Evolutionary conservation across 2,329 filamentous ascomycete genomes (phyloP).

Genomic region (Fusarium domesticum): DNA sequence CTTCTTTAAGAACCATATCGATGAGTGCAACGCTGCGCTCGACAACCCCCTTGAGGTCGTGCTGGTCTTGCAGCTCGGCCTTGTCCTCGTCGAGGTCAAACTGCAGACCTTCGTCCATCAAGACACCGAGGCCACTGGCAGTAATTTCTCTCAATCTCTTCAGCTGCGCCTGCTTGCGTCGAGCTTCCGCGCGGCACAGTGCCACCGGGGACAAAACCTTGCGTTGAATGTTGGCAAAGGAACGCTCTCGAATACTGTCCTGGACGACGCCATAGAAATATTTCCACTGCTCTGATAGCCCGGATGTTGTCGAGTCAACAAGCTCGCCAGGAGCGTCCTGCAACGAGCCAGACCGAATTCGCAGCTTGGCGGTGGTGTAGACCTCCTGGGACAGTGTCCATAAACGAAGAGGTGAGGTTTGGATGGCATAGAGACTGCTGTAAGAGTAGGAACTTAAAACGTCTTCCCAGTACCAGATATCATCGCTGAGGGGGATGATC

Average conservation of each 20-base stretch:
- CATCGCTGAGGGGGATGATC: constrained; percentile 77
- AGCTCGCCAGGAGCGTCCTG: constrained; percentile 31
- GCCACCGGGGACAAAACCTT: constrained; percentile 77
- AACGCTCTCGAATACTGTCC: constrained; percentile 70
- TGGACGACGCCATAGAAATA: constrained; percentile 79
- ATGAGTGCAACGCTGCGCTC: constrained; percentile 80
- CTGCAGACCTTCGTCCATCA: constrained; percentile 81
- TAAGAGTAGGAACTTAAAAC: constrained; percentile 74
- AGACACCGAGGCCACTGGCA: constrained; percentile 79
- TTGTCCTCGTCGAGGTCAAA: constrained; percentile 62
- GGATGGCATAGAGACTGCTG: constrained; percentile 78
- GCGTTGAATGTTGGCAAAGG: constrained; percentile 66
- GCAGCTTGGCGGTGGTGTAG: constrained; percentile 57
- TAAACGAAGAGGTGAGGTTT: constrained; percentile 75
- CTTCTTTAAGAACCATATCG: constrained; percentile 76
- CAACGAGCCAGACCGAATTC: constrained; percentile 38
- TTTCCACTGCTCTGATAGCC: constrained; percentile 54
- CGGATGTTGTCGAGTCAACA: constrained; percentile 36
- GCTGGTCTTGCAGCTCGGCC: constrained; percentile 47
- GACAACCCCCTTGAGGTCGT: constrained; percentile 67
- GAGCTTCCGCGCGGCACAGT: constrained; percentile 69
- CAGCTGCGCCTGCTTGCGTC: constrained; percentile 68
- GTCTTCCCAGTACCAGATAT: constrained; percentile 95
- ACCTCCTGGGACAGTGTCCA: constrained; percentile 71
- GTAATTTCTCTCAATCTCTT: constrained; percentile 74